Base-by-base conservation (phyloP, 139 green algal species). In the Chlamydomonas sphaeroides region DNA sequence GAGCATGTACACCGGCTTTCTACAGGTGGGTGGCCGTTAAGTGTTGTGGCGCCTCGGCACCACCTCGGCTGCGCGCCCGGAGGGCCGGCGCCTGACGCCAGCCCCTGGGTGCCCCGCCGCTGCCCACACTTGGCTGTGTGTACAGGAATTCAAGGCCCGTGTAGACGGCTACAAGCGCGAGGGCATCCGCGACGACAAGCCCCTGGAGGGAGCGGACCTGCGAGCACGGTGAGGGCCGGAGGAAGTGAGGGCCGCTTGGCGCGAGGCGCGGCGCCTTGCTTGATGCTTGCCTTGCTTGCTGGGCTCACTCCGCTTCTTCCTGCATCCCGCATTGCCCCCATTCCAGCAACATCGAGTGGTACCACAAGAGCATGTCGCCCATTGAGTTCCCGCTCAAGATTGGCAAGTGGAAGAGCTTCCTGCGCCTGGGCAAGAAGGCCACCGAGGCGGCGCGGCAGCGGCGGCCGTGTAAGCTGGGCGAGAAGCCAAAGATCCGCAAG, bases 351-450 rank as follows among this genome's bases (percentile, higher is more conserved):
- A 62, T 80, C 17, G 8, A 33, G 7, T 74, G 62, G 62, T 83
- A 83, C 48, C 28, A 66, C 63, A 83, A 83, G 63, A 56, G 32
- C 76, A 83, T 83, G 76, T 66, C 33, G 7, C 84, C 84, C 1
- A 4, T 25, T 2, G 84, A 88, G 84, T 88, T 72, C 84, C 84
- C 84, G 18, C 77, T 85, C 21, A 85, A 81, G 77, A 38, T 51
- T 7, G 84, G 77, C 45, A 78, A 88, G 61, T 88, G 84, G 84
- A 75, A 77, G 77, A 42, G 41, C 28, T 69, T 85, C 36, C 35
- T 78, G 30, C 42, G 48, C 10, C 67, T 85, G 77, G 39, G 18
- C 68, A 79, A 78, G n/a, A 79, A 79, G 57, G 83, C 74, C 0
- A 53, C 42, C 36, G 75, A 84, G 57, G 39, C 67, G 41, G 84